Percentiles rank a stretch among this genome's conserved stretches.
phyloP scores from a whole-genome alignment of 1,284 basidiomycete species.

The Leucoagaricus sp. region DNA sequence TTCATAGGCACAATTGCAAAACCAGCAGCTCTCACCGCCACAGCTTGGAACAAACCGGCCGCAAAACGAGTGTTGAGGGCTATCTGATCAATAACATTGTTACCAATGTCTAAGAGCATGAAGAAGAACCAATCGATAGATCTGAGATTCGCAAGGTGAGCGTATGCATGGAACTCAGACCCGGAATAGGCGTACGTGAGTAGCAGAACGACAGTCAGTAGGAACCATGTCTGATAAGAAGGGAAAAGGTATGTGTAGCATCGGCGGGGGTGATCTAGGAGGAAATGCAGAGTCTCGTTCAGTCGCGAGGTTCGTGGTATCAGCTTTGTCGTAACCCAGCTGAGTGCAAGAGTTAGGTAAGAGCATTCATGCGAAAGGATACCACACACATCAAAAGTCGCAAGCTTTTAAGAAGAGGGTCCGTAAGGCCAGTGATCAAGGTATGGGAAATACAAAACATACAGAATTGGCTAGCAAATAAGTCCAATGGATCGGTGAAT shows the following conservation, averaged over 20 bases:
- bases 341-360: slow-evolving; percentile 29
- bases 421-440: slow-evolving; percentile 31
- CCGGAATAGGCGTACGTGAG: slow-evolving; percentile 58
- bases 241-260: slow-evolving; percentile 97
- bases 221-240: slow-evolving; percentile 93
- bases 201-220: slow-evolving; percentile 64
- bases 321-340: slow-evolving; percentile 74
- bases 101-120: slow-evolving; percentile 87
- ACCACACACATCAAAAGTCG: slow-evolving; percentile 53
- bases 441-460: slow-evolving; percentile 30
- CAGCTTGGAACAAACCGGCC: slow-evolving; percentile 71
- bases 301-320: slow-evolving; percentile 61
- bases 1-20: slow-evolving; percentile 78
- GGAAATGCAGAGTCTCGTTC: slow-evolving; percentile 85
- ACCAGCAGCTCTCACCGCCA: slow-evolving; percentile 86
- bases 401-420: slow-evolving; percentile 22
- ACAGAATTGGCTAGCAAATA: slow-evolving; percentile 69
- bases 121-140: slow-evolving; percentile 88
- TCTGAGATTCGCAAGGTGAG: slow-evolving; percentile 36
- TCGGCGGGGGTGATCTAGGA: slow-evolving; percentile 94
- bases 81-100: slow-evolving; percentile 68
- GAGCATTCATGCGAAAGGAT: background rate
- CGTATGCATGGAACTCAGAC: background rate
- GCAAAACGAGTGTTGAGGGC: slow-evolving; percentile 69
- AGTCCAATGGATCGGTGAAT: slow-evolving; percentile 3